These are phyloP conservation scores for Trapa bicornis DNA, from an alignment of 345 rosid genomes.

Conservation along the genomic window DNA sequence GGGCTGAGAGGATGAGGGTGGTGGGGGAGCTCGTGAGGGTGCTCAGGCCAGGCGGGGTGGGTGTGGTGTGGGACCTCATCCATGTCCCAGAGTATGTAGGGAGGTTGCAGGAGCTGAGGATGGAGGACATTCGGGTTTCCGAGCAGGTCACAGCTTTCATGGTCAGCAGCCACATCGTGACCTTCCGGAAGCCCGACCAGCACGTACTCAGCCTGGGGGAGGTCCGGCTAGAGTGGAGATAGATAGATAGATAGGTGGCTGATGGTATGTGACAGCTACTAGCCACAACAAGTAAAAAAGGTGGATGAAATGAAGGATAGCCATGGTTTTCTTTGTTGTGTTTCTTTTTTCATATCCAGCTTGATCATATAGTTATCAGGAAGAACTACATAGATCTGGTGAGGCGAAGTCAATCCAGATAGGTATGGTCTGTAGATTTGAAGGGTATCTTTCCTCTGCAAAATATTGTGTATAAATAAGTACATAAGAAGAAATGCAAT, in stretches of 20 bases:
- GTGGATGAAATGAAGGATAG: too few relatives aligned
- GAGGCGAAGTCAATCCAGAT: slow-evolving; percentile 10
- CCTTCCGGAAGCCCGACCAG: slow-evolving; percentile 75
- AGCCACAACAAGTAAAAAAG: neutral
- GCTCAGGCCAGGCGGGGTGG: slow-evolving; percentile 62
- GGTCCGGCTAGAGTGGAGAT: slow-evolving; percentile 65
- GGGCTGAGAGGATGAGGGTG: slow-evolving; percentile 82
- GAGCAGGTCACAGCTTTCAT: slow-evolving; percentile 88
- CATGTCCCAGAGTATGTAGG: slow-evolving; percentile 85
- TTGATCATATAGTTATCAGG: too few relatives aligned
- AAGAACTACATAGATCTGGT: neutral
- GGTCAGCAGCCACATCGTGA: slow-evolving; percentile 85
- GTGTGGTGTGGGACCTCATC: slow-evolving; percentile 79
- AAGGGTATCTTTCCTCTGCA: too few relatives aligned
- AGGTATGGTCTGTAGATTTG: too few relatives aligned
- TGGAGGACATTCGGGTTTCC: slow-evolving; percentile 84
- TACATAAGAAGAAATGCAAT: too few relatives aligned
- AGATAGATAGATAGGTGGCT: too few relatives aligned
- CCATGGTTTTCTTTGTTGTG: neutral
- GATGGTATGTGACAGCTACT: too few relatives aligned
- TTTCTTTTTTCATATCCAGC: too few relatives aligned
- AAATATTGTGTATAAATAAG: too few relatives aligned
- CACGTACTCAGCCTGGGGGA: slow-evolving; percentile 42
- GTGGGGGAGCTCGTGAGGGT: slow-evolving; percentile 89
- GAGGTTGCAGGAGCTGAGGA: slow-evolving; percentile 65